phyloP scores from a whole-genome alignment of 2,329 filamentous ascomycete genomes.

The Aspergillus piperis region DNA sequence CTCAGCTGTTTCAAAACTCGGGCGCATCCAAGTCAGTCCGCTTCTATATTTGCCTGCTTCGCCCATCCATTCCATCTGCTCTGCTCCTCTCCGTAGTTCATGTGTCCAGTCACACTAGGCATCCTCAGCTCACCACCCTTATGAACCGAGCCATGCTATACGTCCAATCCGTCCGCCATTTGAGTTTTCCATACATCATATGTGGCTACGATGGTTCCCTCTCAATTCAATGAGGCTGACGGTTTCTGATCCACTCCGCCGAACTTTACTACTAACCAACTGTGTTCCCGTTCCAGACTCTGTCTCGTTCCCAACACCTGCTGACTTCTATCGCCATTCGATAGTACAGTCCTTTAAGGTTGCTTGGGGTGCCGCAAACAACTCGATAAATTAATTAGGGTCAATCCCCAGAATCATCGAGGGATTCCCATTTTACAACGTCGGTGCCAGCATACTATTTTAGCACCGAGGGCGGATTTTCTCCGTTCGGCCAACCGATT shows the following conservation, averaged over 20 bases:
- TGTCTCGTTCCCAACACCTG: background rate
- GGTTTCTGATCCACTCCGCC: background rate
- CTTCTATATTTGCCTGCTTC: constrained; percentile 1
- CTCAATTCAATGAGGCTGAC: constrained; percentile 1
- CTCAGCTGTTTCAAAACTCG: background rate
- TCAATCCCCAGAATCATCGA: too few relatives aligned
- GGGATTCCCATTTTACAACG: background rate
- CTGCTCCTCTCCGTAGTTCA: background rate
- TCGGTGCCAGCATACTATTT: background rate
- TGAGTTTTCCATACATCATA: constrained; percentile 1
- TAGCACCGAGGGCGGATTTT: background rate
- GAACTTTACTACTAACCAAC: background rate
- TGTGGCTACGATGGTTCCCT: constrained; percentile 1
- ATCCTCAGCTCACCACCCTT: background rate
- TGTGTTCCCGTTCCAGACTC: background rate
- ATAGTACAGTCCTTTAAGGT: background rate
- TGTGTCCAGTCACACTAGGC: background rate
- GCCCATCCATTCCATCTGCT: background rate
- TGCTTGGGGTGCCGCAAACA: background rate
- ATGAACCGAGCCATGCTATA: background rate
- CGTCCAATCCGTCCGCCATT: background rate
- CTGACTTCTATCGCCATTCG: background rate
- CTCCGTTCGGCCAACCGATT: background rate
- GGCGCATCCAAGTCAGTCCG: background rate
- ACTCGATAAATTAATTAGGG: background rate